Conservation (phyloP, 2,329 filamentous ascomycete genomes). For the Zalaria sp. region DNA sequence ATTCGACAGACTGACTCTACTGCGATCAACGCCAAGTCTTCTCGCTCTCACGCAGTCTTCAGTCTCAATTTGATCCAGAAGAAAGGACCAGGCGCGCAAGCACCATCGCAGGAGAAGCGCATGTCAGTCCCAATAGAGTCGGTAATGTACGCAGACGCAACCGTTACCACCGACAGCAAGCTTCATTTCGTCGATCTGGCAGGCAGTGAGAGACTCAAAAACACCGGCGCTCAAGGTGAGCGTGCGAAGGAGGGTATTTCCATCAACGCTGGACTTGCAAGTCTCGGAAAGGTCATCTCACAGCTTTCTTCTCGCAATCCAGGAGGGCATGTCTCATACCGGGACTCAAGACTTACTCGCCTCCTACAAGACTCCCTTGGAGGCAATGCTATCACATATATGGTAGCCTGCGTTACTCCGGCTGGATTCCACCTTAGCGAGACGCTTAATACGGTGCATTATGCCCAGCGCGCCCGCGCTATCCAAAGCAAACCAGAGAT, state of each 20-base stretch:
- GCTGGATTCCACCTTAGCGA: constrained; percentile 96
- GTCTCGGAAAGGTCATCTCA: constrained; percentile 93
- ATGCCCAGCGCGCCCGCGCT: constrained; percentile 85
- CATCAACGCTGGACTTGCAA: constrained; percentile 91
- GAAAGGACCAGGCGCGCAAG: constrained; percentile 40
- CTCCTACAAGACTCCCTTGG: constrained; percentile 92
- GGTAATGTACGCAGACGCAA: constrained; percentile 49
- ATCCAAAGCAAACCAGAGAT: constrained; percentile 98
- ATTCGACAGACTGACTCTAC: constrained; percentile 96
- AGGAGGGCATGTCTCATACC: constrained; percentile 88
- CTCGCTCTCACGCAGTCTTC: constrained; percentile 93
- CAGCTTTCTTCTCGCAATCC: constrained; percentile 83
- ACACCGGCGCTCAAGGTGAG: constrained; percentile 89
- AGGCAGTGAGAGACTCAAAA: constrained; percentile 91
- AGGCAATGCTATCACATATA: constrained; percentile 95
- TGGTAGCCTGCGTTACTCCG: constrained; percentile 97
- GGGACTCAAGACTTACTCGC: constrained; percentile 92
- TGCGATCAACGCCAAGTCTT: constrained; percentile 94
- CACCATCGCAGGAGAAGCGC: constrained; percentile 56
- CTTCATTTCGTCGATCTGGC: constrained; percentile 96
- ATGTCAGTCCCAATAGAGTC: constrained; percentile 76
- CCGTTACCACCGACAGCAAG: constrained; percentile 90
- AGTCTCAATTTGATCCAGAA: constrained; percentile 86
- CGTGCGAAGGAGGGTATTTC: constrained; percentile 92
- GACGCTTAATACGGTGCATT: constrained; percentile 90